Evolutionary conservation across 2,329 filamentous ascomycete genomes (phyloP), one percentile per base, ranked within the genome.

Genomic region (Cladosporium sp.): DNA sequence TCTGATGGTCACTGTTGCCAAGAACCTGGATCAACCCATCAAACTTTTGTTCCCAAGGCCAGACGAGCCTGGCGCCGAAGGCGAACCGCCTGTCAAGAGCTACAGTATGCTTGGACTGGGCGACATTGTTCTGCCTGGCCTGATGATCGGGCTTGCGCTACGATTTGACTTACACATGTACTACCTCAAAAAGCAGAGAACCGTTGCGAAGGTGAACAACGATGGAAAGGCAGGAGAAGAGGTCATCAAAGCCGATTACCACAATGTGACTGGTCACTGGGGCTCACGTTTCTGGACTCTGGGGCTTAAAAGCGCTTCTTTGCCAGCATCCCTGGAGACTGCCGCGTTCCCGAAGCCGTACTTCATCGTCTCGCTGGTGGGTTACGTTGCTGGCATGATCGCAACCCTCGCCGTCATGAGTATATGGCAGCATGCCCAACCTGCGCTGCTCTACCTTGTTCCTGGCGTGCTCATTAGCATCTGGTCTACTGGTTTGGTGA

Each of bases 71-170:
- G 45, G 40, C 5, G 47, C 52, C 8, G 53, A 53, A 7, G 60
- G 57, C 16, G 66, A 74, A n/a, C 63, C 71, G 7, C 64, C 52
- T 67, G 73, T 20, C 62, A 78, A 53, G 39, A 58, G 55, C 20
- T 61, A 61, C 58, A 78, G 88, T 47, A 95, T 97, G 79, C 82
- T 98, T 7, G 92, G 92, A 0, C 77, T 97, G 0, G 92, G 92
- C n/a, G 92, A 98, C 63, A 87, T 98, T 51, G 87, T 95, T 1
- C 76, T 98, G 3, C 92, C 92, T 0, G 93, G 92, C 7, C 89
- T 97, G 62, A 84, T 96, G 70, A 85, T 97, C 55, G 88, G 82
- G 1, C 78, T 96, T 36, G 88, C 91, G 2, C 75, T 98, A 19
- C 83, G 92, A n/a, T 95, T 95, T 60, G 92, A 98, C 64, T 76